phyloP scores from a whole-genome alignment of 2,329 filamentous ascomycete genomes.

The Pochonia chlamydosporia region DNA sequence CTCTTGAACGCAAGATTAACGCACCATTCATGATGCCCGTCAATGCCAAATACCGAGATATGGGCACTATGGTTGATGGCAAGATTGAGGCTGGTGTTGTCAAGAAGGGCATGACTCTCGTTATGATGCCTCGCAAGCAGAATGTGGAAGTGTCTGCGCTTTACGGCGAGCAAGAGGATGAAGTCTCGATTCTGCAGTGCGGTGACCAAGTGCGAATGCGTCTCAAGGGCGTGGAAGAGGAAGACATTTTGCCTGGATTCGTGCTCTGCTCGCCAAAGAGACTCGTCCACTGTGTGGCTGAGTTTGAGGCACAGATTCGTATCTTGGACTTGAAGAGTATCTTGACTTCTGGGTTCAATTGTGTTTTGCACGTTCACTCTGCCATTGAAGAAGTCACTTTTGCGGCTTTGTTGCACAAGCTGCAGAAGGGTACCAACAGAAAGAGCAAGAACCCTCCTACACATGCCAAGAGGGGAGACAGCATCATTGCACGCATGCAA shows the following conservation, averaged over 20 bases:
- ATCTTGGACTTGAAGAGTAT: slow-evolving; percentile 94
- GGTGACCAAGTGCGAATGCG: slow-evolving; percentile 93
- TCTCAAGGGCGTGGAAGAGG: slow-evolving; percentile 91
- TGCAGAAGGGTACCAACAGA: slow-evolving; percentile 88
- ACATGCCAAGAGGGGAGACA: slow-evolving; percentile 74
- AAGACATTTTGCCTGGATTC: slow-evolving; percentile 92
- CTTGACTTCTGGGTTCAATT: slow-evolving; percentile 92
- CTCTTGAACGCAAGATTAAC: slow-evolving; percentile 91
- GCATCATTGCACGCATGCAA: slow-evolving; percentile 89
- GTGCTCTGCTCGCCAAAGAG: slow-evolving; percentile 94
- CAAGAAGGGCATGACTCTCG: slow-evolving; percentile 78
- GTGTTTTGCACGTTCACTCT: slow-evolving; percentile 93
- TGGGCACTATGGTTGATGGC: slow-evolving; percentile 96
- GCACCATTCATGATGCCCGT: slow-evolving; percentile 99
- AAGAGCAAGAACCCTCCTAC: slow-evolving; percentile 92
- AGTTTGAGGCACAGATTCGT: slow-evolving; percentile 94
- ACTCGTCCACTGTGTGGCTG: slow-evolving; percentile 80
- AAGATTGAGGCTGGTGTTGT: slow-evolving; percentile 93
- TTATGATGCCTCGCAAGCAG: slow-evolving; percentile 95
- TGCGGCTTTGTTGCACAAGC: slow-evolving; percentile 77
- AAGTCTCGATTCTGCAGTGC: slow-evolving; percentile 73
- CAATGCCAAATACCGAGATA: slow-evolving; percentile 91
- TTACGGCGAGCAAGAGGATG: slow-evolving; percentile 95
- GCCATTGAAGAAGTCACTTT: slow-evolving; percentile 98
- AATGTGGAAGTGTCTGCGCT: slow-evolving; percentile 74